Evolutionary conservation across 345 rosid species (phyloP).

Genomic region (Capsella bursapastoris): DNA sequence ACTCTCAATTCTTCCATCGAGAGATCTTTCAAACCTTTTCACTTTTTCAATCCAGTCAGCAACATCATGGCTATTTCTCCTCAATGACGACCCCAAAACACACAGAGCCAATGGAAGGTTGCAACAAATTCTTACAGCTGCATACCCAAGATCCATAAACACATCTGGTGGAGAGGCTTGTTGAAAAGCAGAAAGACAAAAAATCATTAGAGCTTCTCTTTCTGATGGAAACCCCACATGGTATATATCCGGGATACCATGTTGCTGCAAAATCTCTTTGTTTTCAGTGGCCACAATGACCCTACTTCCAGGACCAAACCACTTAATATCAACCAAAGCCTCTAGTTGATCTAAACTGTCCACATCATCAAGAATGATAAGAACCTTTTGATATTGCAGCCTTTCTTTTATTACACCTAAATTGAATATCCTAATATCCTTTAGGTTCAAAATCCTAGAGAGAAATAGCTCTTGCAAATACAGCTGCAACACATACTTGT

Average conservation of each 20-base stretch:
- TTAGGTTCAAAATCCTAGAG: background rate
- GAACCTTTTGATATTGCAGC: too few species aligned
- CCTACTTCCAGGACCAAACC: too few species aligned
- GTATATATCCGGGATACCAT: background rate
- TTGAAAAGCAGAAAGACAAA: background rate
- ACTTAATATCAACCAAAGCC: too few species aligned
- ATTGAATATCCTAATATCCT: too few species aligned
- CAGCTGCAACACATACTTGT: background rate
- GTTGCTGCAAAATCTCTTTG: too few species aligned
- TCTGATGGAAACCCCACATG: background rate
- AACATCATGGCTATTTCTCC: background rate
- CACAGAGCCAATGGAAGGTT: background rate
- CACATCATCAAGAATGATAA: too few species aligned
- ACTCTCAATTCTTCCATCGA: constrained; percentile 5
- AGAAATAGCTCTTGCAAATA: background rate
- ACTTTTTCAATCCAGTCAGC: background rate
- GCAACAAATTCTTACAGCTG: background rate
- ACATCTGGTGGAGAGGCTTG: constrained; percentile 48
- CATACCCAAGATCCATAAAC: background rate
- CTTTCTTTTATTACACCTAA: too few species aligned
- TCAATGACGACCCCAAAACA: background rate
- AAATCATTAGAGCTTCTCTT: background rate
- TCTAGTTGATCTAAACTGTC: too few species aligned
- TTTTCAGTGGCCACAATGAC: too few species aligned
- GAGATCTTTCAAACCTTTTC: background rate